Conservation (phyloP, 1,139 yeast genomes). For the Debaryomycetaceae sp. region DNA sequence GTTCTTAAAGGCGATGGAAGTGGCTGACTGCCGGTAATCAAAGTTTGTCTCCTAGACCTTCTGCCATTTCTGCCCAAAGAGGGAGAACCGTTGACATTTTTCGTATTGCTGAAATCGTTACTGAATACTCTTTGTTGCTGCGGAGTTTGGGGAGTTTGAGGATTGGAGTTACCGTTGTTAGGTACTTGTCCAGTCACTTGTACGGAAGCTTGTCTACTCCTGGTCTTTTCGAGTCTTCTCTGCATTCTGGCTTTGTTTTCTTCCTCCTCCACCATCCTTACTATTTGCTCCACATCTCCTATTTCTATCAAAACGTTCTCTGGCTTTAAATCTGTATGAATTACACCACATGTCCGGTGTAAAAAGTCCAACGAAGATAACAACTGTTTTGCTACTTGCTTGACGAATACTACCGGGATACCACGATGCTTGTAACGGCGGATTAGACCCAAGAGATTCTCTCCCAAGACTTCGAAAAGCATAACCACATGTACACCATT, state of each 20-base stretch:
- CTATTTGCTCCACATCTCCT: conserved; percentile 70
- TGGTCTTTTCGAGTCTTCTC: conserved; percentile 31
- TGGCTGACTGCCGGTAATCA: conserved; percentile 86
- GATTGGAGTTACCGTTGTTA: conserved; percentile 3
- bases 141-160: conserved; percentile 10
- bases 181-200: conserved; percentile 3
- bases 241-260: conserved; percentile 47
- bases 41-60: conserved; percentile 66
- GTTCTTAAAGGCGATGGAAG: conserved; percentile 72
- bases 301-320: conserved; percentile 83
- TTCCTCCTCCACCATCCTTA: conserved; percentile 52
- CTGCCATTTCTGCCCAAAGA: conserved; percentile 47
- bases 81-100: conserved; percentile 23
- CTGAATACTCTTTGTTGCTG: conserved; percentile 4
- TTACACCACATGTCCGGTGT: conserved; percentile 83
- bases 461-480: conserved; percentile 90
- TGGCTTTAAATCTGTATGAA: conserved; percentile 88
- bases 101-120: not conserved
- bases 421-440: conserved; percentile 69
- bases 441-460: conserved; percentile 68
- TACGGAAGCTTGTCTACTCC: conserved; percentile 16
- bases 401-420: conserved; percentile 68
- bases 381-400: conserved; percentile 78
- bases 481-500: conserved; percentile 77
- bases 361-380: conserved; percentile 73